These are phyloP conservation scores for Boechera retrofracta DNA, from an alignment of 345 rosid genomes.

Conservation along the genomic window DNA sequence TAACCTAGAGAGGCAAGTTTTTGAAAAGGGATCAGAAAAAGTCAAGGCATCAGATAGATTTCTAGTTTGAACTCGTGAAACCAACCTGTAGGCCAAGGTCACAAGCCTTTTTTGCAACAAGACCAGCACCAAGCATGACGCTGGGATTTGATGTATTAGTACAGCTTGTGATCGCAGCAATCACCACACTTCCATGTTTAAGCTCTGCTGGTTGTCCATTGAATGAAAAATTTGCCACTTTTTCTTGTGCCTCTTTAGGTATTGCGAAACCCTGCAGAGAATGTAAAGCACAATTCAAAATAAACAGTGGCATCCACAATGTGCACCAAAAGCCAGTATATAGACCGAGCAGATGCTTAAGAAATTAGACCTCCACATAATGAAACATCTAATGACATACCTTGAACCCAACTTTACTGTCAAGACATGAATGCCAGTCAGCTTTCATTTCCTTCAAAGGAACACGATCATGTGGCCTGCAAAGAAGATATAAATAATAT, in stretches of 20 bases:
- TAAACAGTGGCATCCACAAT: neutral
- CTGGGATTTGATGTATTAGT: constrained; percentile 99
- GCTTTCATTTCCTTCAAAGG: constrained; percentile 91
- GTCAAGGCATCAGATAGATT: neutral
- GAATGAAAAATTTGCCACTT: constrained; percentile 82
- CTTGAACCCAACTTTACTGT: constrained; percentile 93
- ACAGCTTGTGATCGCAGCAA: constrained; percentile 98
- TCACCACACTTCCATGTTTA: constrained; percentile 98
- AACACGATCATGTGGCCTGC: constrained; percentile 98
- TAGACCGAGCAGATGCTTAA: neutral
- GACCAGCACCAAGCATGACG: constrained; percentile 99
- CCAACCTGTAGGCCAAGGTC: constrained; percentile 93
- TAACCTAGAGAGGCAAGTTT: constrained; percentile 61
- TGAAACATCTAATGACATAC: constrained; percentile 44
- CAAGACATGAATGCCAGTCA: constrained; percentile 98
- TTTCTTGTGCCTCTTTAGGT: constrained; percentile 82
- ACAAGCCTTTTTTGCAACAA: constrained; percentile 95
- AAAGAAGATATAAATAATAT: constrained; percentile 31
- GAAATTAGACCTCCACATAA: constrained; percentile 10
- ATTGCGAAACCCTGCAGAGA: constrained; percentile 81
- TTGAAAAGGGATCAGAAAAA: neutral
- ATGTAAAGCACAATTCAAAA: neutral
- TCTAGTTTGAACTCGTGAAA: neutral
- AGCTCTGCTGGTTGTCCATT: constrained; percentile 87
- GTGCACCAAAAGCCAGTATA: constrained; percentile 20